phyloP scores from a whole-genome alignment of 2,329 filamentous ascomycete species.

The Orbilia oligospora region DNA sequence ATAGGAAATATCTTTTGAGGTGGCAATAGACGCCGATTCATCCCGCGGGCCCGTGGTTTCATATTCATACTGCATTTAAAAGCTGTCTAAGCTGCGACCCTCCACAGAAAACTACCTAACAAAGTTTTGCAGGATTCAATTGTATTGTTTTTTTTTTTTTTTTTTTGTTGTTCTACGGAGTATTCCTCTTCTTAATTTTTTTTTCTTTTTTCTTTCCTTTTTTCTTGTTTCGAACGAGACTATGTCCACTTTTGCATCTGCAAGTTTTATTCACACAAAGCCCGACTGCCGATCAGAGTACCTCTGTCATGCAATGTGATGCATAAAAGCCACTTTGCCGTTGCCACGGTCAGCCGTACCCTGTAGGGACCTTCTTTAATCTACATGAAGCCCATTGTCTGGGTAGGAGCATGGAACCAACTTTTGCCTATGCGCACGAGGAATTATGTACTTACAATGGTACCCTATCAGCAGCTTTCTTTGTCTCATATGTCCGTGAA shows the following conservation, averaged over 20 bases:
- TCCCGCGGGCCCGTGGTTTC: not conserved
- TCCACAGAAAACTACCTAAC: not conserved
- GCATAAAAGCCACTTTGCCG: constrained; percentile 55
- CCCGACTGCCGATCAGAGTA: constrained; percentile 40
- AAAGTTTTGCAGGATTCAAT: not conserved
- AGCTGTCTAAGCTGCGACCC: not conserved
- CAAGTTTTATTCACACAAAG: constrained; percentile 33
- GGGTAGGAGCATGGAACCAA: constrained; percentile 19
- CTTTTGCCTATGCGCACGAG: constrained; percentile 32
- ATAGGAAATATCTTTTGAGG: not conserved
- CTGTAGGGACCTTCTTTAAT: constrained; percentile 30
- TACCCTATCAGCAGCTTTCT: constrained; percentile 4
- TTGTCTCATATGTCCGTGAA: constrained; percentile 7
- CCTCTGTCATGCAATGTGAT: constrained; percentile 33
- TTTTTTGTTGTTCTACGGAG: too few species aligned
- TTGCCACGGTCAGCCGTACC: constrained; percentile 43
- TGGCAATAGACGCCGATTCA: not conserved
- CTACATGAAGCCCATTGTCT: constrained; percentile 18
- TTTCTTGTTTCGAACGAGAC: not conserved
- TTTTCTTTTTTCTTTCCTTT: too few species aligned
- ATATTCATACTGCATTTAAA: not conserved
- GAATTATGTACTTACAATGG: constrained; percentile 6
- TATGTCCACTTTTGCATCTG: constrained; percentile 26
- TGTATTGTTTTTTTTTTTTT: not conserved
- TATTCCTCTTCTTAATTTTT: too few species aligned